phyloP scores from a whole-genome alignment of 2,329 filamentous ascomycete species.

The Xylaria digitata region DNA sequence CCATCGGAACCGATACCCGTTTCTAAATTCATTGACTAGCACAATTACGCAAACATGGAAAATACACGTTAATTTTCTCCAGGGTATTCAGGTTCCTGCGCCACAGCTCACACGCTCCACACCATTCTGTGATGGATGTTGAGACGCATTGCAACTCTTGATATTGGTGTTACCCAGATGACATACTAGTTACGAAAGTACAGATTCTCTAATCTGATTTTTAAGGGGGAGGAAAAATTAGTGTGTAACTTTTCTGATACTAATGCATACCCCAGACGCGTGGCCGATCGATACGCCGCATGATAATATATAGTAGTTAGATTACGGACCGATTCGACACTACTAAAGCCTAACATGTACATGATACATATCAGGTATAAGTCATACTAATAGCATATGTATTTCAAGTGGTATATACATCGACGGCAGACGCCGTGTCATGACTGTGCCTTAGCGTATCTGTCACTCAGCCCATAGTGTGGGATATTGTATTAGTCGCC shows the following conservation, averaged over 20 bases:
- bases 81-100: conserved; percentile 25
- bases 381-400: too few species aligned
- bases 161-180: neutral
- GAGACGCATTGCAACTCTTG: neutral
- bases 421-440: too few species aligned
- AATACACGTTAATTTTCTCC: conserved; percentile 17
- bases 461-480: too few species aligned
- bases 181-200: too few species aligned
- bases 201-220: too few species aligned
- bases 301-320: neutral
- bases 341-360: neutral
- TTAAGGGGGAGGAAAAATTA: neutral
- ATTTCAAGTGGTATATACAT: too few species aligned
- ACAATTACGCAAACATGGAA: conserved; percentile 14
- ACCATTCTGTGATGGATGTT: neutral
- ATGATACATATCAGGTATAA: neutral
- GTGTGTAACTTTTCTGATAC: neutral
- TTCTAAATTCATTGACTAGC: conserved; percentile 15
- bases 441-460: too few species aligned
- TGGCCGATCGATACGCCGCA: neutral
- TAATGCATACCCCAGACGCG: conserved; percentile 10
- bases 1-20: conserved; percentile 7
- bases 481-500: too few species aligned
- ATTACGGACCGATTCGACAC: neutral
- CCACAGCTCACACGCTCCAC: neutral